Conservation (phyloP, 2,329 filamentous ascomycete genomes). For the Amylocarpus encephaloides region DNA sequence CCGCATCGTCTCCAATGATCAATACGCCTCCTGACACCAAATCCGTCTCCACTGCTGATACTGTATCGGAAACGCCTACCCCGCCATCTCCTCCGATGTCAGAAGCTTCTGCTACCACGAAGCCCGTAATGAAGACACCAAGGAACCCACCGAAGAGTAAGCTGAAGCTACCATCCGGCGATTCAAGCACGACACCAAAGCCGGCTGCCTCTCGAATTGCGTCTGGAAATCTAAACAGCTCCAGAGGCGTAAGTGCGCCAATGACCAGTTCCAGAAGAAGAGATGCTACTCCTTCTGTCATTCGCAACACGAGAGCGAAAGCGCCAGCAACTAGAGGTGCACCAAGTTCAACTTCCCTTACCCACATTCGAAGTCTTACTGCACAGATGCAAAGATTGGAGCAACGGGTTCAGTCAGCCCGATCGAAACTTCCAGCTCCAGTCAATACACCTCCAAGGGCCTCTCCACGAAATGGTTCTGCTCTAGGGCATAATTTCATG, state of each 20-base stretch:
- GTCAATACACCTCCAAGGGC: constrained; percentile 68
- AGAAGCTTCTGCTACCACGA: constrained; percentile 55
- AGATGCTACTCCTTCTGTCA: constrained; percentile 33
- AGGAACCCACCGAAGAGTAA: constrained; percentile 35
- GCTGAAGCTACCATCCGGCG: constrained; percentile 49
- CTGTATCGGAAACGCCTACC: constrained; percentile 63
- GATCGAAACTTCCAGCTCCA: constrained; percentile 85
- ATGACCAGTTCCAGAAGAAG: constrained; percentile 19
- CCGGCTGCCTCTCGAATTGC: constrained; percentile 30
- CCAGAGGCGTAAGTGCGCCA: constrained; percentile 20
- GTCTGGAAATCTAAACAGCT: constrained; percentile 21
- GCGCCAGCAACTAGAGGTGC: constrained; percentile 35
- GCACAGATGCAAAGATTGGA: constrained; percentile 97
- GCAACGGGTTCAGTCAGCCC: constrained; percentile 82
- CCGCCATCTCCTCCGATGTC: constrained; percentile 93
- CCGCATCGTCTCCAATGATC: constrained; percentile 84
- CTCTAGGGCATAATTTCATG: constrained; percentile 37
- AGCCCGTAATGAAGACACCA: constrained; percentile 24
- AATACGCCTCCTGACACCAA: constrained; percentile 75
- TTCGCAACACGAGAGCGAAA: constrained; percentile 37
- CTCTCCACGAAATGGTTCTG: constrained; percentile 57
- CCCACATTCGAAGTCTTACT: constrained; percentile 88
- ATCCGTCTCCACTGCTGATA: constrained; percentile 49
- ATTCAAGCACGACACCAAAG: constrained; percentile 49
- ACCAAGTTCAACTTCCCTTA: constrained; percentile 64